Base-by-base conservation (phyloP, 2,329 filamentous ascomycete species). In the Coccinonectria pachysandricola region DNA sequence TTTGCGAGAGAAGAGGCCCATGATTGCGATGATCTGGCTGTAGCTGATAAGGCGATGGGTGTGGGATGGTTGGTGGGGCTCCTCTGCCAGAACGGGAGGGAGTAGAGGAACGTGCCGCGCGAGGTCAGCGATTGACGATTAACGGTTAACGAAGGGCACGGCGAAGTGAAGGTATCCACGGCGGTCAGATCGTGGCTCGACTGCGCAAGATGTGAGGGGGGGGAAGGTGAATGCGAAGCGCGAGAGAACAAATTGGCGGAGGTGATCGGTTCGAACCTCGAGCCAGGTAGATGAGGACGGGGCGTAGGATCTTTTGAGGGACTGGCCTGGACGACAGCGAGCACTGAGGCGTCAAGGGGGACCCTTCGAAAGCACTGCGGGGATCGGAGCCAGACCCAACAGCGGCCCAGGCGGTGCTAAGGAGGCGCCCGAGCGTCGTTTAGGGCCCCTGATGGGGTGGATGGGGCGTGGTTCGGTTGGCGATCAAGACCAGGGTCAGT, bases 1-100 rank as follows among this genome's bases (percentile, higher is more conserved):
- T 45, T 63, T 70, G 34, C 68, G 58, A 18, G 68, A 68, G 47
- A 73, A 73, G 37, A 73, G 43, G 42, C 68, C 67, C 68, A 73
- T 73, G 34, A 41, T 52, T 48, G 9, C n/a, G 28, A 22, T 19
- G 30, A 26, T 34, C 18, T 27, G 26, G 21, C 28, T 40, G 32
- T 41, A 33, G 27, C 37, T 35, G 41, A 43, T 45, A 37, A 34
- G 31, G 32, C 27, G 27, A 32, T 27, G 40, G 35, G 35, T 31
- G 31, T 29, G 20, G 22, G 20, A 33, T 26, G 30, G 31, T 33
- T 31, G 31, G 42, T 39, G 39, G 41, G 42, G 37, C 37, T 25
- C 39, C 35, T 22, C 24, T 26, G 28, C 28, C 23, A 21, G 35
- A 36, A 28, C 28, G 33, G 21, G 23, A 12, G 34, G 30, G 23